phyloP scores from a whole-genome alignment of 352 stramenopile genomes.

The Phytopythium boreale region DNA sequence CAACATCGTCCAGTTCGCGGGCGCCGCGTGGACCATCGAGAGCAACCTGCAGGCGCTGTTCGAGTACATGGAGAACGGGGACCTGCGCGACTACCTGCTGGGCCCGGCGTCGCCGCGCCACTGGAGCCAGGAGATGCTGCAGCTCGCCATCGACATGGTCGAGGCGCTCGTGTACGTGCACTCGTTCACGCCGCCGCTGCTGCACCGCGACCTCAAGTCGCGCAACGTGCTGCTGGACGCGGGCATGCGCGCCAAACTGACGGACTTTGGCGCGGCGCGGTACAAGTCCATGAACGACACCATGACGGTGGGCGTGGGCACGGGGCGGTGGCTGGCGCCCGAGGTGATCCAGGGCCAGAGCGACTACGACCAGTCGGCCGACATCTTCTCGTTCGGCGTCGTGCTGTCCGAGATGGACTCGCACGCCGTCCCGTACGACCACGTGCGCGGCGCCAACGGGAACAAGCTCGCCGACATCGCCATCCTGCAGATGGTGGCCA shows the following conservation, averaged over 20 bases:
- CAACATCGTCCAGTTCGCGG: conserved; percentile 43
- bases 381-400: conserved; percentile 40
- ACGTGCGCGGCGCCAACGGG: conserved; percentile 17
- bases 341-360: conserved; percentile 35
- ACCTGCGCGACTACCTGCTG: conserved; percentile 36
- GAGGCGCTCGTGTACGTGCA: conserved; percentile 61
- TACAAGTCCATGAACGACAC: conserved; percentile 11
- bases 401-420: conserved; percentile 43
- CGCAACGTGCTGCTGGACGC: conserved; percentile 48
- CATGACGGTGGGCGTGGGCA: conserved; percentile 20
- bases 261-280: conserved; percentile 18
- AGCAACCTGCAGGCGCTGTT: conserved; percentile 54
- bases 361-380: conserved; percentile 23
- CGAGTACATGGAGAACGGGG: conserved; percentile 60
- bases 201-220: conserved; percentile 57
- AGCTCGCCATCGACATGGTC: conserved; percentile 40
- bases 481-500: conserved; percentile 34
- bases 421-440: conserved; percentile 35
- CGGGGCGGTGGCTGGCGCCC: conserved; percentile 28
- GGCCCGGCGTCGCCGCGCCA: conserved; percentile 12
- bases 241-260: conserved; percentile 23
- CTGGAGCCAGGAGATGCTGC: conserved; percentile 31
- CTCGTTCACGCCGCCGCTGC: conserved; percentile 38
- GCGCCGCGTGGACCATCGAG: conserved; percentile 50
- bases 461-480: conserved; percentile 25